phyloP scores from a whole-genome alignment of 352 stramenopile species.

The Globisporangium nunn region DNA sequence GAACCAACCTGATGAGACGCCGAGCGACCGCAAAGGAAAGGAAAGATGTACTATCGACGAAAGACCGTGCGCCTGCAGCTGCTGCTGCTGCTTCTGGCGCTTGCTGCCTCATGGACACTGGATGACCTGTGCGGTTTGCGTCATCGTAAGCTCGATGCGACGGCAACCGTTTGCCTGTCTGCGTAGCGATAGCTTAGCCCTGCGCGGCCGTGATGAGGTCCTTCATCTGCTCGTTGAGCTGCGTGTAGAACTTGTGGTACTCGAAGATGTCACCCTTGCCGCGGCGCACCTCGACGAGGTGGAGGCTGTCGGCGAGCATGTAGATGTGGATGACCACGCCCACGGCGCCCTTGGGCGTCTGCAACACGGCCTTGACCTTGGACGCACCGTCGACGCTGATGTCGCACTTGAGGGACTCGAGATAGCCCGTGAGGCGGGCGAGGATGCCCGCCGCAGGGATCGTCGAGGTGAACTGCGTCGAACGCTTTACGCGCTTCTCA shows the following conservation, averaged over 20 bases:
- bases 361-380: conserved; percentile 81
- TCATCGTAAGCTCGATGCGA: neutral
- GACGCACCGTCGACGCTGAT: conserved; percentile 72
- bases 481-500: conserved; percentile 80
- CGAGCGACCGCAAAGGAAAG: neutral
- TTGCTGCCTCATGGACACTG: neutral
- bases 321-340: conserved; percentile 88
- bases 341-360: conserved; percentile 84
- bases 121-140: neutral
- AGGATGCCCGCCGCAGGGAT: conserved; percentile 77
- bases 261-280: conserved; percentile 89
- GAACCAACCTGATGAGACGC: too few relatives aligned
- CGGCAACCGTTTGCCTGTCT: neutral
- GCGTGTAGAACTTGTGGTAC: conserved; percentile 89
- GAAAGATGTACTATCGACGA: conserved; percentile 8
- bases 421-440: conserved; percentile 59
- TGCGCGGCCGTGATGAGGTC: conserved; percentile 53
- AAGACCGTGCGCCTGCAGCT: neutral
- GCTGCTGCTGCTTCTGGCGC: neutral
- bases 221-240: conserved; percentile 85
- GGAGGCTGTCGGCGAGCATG: conserved; percentile 76
- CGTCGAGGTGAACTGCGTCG: conserved; percentile 83
- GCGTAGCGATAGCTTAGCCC: neutral
- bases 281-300: conserved; percentile 85
- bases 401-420: conserved; percentile 74